Conservation (phyloP, 2,329 filamentous ascomycete species). For the Fusarium verticillioides region DNA sequence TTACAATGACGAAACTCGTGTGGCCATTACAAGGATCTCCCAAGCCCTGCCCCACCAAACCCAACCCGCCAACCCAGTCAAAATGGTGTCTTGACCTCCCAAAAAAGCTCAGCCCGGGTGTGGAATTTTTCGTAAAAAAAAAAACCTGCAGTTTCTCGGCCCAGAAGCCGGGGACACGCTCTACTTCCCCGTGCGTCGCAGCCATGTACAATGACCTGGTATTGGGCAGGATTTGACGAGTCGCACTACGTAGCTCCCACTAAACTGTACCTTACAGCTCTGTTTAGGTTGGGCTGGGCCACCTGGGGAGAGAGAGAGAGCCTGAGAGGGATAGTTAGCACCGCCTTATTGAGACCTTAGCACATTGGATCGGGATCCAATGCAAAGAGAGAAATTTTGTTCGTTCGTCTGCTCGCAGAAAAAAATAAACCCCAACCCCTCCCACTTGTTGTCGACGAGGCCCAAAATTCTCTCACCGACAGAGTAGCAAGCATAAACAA, state of each 20-base stretch:
- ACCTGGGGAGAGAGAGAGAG: not conserved
- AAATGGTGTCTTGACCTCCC: not conserved
- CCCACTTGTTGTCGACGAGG: conserved; percentile 7
- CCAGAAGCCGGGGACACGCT: conserved; percentile 9
- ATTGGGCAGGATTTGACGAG: not conserved
- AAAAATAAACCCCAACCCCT: conserved; percentile 27
- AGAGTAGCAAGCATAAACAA: conserved; percentile 4
- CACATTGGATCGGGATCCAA: conserved; percentile 29
- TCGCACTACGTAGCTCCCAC: conserved; percentile 7
- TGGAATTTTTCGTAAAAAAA: conserved; percentile 16
- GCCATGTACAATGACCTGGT: conserved; percentile 16
- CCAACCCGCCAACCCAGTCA: conserved; percentile 13
- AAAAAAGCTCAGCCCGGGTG: conserved; percentile 33
- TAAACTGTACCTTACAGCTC: not conserved
- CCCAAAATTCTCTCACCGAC: conserved; percentile 45
- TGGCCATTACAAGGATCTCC: conserved; percentile 35
- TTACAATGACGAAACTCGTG: conserved; percentile 42
- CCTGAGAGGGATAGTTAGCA: not conserved
- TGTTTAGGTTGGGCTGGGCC: not conserved
- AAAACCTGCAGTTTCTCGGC: conserved; percentile 17
- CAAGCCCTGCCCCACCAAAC: conserved; percentile 37
- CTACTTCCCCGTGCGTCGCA: not conserved
- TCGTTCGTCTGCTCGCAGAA: not conserved
- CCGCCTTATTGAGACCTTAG: conserved; percentile 37
- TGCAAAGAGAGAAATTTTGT: conserved; percentile 21